These are phyloP conservation scores for Macroventuria anomochaeta DNA, from an alignment of 2,329 filamentous ascomycete genomes.

Conservation along the genomic window DNA sequence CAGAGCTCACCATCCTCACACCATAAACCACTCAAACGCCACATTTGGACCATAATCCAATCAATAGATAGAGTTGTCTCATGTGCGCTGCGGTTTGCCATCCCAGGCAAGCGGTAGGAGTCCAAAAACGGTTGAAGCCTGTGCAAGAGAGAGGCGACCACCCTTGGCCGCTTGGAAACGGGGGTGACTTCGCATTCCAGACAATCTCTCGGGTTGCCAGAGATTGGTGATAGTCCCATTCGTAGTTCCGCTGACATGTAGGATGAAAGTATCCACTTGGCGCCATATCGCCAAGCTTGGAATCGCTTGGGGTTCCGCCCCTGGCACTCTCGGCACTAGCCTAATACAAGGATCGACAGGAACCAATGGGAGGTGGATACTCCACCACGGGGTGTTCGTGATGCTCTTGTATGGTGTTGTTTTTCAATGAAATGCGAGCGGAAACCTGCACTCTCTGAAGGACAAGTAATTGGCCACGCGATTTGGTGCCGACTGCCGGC, in stretches of 20 bases:
- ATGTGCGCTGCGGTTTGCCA: slow-evolving; percentile 21
- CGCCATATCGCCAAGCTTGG: slow-evolving; percentile 23
- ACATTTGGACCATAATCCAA: slow-evolving; percentile 18
- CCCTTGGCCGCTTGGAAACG: slow-evolving; percentile 26
- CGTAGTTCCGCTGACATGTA: slow-evolving; percentile 21
- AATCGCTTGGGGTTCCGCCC: slow-evolving; percentile 23
- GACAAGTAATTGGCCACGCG: slow-evolving; percentile 8
- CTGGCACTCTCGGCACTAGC: slow-evolving; percentile 16
- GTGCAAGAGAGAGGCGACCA: not conserved
- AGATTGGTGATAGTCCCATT: slow-evolving; percentile 9
- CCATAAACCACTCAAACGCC: slow-evolving; percentile 11
- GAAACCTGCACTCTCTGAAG: slow-evolving; percentile 11
- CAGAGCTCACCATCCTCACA: slow-evolving; percentile 4
- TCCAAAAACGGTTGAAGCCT: slow-evolving; percentile 2
- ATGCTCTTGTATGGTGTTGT: slow-evolving; percentile 14
- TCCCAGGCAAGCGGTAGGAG: slow-evolving; percentile 11
- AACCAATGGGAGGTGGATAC: slow-evolving; percentile 20
- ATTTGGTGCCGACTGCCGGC: slow-evolving; percentile 25
- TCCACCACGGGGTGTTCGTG: slow-evolving; percentile 20
- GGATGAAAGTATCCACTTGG: slow-evolving; percentile 24
- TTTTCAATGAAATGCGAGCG: not conserved
- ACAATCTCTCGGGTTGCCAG: slow-evolving; percentile 5
- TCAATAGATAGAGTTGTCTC: slow-evolving; percentile 15
- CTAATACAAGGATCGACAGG: slow-evolving; percentile 1
- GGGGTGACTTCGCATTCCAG: slow-evolving; percentile 1